Conservation (phyloP, 2,329 filamentous ascomycete genomes). For the Cladophialophora exuberans region DNA sequence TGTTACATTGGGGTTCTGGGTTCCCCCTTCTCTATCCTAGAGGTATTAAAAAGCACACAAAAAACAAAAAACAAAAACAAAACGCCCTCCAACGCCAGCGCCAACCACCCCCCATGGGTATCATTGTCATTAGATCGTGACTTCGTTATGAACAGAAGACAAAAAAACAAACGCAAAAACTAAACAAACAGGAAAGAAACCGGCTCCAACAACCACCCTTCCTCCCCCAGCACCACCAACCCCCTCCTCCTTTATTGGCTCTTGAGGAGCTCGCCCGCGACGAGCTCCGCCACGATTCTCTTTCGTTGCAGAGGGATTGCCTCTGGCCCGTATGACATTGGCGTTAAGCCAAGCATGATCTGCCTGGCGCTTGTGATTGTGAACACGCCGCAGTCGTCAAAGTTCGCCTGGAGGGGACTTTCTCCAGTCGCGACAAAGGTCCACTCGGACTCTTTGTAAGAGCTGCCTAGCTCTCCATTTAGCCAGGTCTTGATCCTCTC, state of each 20-base stretch:
- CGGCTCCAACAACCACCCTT: no score
- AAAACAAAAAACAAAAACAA: no score
- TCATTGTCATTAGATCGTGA: slow-evolving; percentile 9
- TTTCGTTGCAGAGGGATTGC: slow-evolving; percentile 47
- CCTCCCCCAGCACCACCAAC: no score
- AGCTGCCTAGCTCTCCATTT: slow-evolving; percentile 43
- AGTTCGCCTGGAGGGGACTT: slow-evolving; percentile 51
- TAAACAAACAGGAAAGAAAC: background rate
- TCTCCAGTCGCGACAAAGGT: slow-evolving; percentile 32
- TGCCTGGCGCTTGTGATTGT: slow-evolving; percentile 53
- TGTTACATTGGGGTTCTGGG: slow-evolving; percentile 8
- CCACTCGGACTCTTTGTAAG: slow-evolving; percentile 50
- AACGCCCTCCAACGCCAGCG: slow-evolving; percentile 1
- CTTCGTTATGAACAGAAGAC: background rate
- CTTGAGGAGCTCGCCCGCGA: slow-evolving; percentile 42
- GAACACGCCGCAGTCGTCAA: slow-evolving; percentile 55
- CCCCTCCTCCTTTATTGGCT: no score
- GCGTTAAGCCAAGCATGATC: slow-evolving; percentile 46
- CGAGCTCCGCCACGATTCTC: slow-evolving; percentile 53
- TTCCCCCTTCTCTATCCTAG: background rate
- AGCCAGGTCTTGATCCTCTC: slow-evolving; percentile 47
- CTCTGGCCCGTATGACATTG: slow-evolving; percentile 44
- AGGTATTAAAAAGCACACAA: no score
- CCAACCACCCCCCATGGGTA: background rate
- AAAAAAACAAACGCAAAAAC: background rate